A percentile compares a stretch with the other conserved stretches of the same genome.
Conservation (phyloP, 2,329 filamentous ascomycete genomes). For the Verticillium tricorpus region DNA sequence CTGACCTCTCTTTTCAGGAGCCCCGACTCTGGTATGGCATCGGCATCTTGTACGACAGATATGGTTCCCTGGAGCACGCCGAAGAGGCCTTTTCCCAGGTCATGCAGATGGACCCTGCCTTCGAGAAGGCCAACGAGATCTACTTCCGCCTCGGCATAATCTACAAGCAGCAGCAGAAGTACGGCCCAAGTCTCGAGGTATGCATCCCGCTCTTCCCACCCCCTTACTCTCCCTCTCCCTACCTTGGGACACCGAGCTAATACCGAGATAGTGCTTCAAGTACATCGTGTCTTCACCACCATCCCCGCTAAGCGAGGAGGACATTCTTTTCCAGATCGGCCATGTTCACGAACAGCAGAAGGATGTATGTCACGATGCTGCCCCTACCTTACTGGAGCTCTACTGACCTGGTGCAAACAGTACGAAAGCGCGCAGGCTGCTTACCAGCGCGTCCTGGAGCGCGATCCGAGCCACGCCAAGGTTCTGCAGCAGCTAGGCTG, state of each 20-base stretch:
- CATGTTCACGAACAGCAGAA: conserved; percentile 99
- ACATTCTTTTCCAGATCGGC: conserved; percentile 99
- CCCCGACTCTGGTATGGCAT: conserved; percentile 99
- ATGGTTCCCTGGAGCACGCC: conserved; percentile 92
- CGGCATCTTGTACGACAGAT: conserved; percentile 93
- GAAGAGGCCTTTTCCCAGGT: conserved; percentile 98
- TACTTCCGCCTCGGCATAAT: conserved; percentile 99
- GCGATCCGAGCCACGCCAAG: conserved; percentile 94
- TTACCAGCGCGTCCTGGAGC: conserved; percentile 88
- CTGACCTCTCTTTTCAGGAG: conserved; percentile 50
- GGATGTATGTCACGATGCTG: conserved; percentile 63
- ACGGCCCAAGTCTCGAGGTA: conserved; percentile 85
- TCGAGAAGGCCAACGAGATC: conserved; percentile 98
- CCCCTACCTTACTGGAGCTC: conserved; percentile 14
- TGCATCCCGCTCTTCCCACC: conserved; percentile 19
- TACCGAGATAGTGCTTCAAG: conserved; percentile 74
- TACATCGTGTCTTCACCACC: conserved; percentile 95
- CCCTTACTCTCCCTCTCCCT: background rate
- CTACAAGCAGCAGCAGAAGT: conserved; percentile 98
- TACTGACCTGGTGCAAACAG: conserved; percentile 43
- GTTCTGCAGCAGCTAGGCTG: conserved; percentile 96
- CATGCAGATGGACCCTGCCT: conserved; percentile 96
- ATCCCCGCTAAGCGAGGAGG: conserved; percentile 87
- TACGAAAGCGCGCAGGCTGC: conserved; percentile 91
- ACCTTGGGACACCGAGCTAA: conserved; percentile 15